Percentiles rank a stretch among this genome's conserved stretches.
phyloP scores from a whole-genome alignment of 306 rosid genomes.

The Pyrus betulifolia region DNA sequence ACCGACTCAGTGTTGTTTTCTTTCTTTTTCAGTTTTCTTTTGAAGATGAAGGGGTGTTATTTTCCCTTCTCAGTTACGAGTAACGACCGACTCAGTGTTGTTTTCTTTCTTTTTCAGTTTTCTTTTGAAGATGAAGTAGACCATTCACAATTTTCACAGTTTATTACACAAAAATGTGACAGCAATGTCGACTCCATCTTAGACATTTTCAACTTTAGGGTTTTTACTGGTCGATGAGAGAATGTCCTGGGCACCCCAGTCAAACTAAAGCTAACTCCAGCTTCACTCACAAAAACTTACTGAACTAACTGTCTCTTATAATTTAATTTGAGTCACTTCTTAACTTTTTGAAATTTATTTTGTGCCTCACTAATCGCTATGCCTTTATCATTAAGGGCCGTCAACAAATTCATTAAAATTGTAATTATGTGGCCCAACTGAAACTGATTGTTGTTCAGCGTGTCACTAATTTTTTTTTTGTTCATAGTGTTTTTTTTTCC shows the following conservation, averaged over 20 bases:
- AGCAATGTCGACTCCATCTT: neutral
- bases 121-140: neutral
- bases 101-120: neutral
- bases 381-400: too few relatives aligned
- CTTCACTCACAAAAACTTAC: neutral
- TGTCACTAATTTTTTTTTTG: too few relatives aligned
- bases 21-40: neutral
- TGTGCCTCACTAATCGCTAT: too few relatives aligned
- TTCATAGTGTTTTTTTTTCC: too few relatives aligned
- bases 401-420: too few relatives aligned
- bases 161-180: neutral
- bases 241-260: neutral
- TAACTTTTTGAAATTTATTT: too few relatives aligned
- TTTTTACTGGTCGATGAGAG: conserved; percentile 6
- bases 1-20: neutral
- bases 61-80: neutral
- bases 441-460: too few relatives aligned
- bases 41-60: neutral
- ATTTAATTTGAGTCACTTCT: too few relatives aligned
- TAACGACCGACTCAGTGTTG: neutral
- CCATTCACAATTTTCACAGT: neutral
- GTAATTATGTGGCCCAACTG: too few relatives aligned
- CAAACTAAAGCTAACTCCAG: neutral
- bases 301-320: neutral
- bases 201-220: neutral